phyloP scores from a whole-genome alignment of 805 yeast species.

The Lachancea dasiensis region DNA sequence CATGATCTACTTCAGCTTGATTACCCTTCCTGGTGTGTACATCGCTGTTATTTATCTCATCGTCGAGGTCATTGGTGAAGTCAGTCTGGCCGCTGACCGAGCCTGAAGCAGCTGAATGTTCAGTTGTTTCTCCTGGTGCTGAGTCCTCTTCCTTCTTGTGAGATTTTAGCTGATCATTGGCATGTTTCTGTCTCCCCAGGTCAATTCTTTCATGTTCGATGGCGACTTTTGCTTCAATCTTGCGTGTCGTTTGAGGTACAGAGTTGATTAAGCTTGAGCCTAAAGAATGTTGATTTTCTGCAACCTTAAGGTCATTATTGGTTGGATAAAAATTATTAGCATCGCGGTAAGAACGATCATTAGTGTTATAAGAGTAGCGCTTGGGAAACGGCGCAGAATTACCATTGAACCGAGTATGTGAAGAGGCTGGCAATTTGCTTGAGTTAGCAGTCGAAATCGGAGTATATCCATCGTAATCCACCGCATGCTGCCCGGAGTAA shows the following conservation, averaged over 20 bases:
- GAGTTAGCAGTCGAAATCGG: not conserved
- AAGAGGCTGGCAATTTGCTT: not conserved
- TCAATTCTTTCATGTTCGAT: slow-evolving; percentile 15
- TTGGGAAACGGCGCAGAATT: slow-evolving; percentile 4
- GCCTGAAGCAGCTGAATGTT: too few species aligned
- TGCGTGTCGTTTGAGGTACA: slow-evolving; percentile 24
- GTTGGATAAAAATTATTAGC: not conserved
- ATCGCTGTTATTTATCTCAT: too few species aligned
- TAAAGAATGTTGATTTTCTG: slow-evolving; percentile 17
- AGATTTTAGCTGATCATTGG: not conserved
- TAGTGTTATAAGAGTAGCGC: slow-evolving; percentile 2
- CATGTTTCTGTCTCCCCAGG: not conserved
- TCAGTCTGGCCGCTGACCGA: too few species aligned
- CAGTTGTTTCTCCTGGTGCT: not conserved
- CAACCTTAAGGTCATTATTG: not conserved
- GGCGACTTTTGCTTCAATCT: slow-evolving; percentile 16
- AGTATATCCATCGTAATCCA: slow-evolving; percentile 1
- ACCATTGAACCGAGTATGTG: not conserved
- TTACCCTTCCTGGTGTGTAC: too few species aligned
- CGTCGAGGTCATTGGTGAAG: too few species aligned
- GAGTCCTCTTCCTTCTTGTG: not conserved
- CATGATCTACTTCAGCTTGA: too few species aligned
- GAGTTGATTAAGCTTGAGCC: slow-evolving; percentile 30
- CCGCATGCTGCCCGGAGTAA: not conserved
- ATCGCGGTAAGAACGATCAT: not conserved